These are phyloP conservation scores for Abelmoschus esculentus DNA, from an alignment of 345 rosid genomes.

Conservation along the genomic window DNA sequence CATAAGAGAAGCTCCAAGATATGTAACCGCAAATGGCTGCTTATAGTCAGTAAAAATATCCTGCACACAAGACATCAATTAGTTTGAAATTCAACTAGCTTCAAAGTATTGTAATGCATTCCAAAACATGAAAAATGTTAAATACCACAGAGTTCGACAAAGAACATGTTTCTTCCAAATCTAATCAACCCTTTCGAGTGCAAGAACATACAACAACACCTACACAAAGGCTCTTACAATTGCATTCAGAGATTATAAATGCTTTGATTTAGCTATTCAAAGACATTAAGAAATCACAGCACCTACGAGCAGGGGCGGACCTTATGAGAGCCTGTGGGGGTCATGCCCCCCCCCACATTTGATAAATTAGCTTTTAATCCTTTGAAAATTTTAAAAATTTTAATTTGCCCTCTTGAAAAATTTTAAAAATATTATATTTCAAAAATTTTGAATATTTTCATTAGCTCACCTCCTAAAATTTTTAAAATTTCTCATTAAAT, in stretches of 20 bases:
- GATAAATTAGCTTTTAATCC: too few relatives aligned
- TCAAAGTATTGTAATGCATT: not conserved
- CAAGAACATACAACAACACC: not conserved
- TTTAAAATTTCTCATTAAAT: too few relatives aligned
- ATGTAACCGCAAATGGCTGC: conserved; percentile 99
- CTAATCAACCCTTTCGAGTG: not conserved
- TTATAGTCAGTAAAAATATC: conserved; percentile 28
- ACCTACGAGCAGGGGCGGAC: too few relatives aligned
- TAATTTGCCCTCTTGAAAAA: too few relatives aligned
- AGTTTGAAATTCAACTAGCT: not conserved
- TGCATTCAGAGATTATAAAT: not conserved
- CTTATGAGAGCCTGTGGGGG: too few relatives aligned
- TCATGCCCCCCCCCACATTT: too few relatives aligned
- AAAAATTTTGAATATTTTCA: too few relatives aligned
- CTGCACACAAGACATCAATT: conserved; percentile 32
- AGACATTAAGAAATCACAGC: not conserved
- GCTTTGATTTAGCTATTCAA: not conserved
- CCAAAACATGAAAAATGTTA: not conserved
- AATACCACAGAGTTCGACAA: not conserved
- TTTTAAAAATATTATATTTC: too few relatives aligned
- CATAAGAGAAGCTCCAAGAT: conserved; percentile 97
- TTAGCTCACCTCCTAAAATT: too few relatives aligned
- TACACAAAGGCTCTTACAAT: not conserved
- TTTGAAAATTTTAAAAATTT: too few relatives aligned
- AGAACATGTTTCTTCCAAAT: not conserved